Conservation (phyloP, 352 stramenopile species). For the Lagenidium sp. region DNA sequence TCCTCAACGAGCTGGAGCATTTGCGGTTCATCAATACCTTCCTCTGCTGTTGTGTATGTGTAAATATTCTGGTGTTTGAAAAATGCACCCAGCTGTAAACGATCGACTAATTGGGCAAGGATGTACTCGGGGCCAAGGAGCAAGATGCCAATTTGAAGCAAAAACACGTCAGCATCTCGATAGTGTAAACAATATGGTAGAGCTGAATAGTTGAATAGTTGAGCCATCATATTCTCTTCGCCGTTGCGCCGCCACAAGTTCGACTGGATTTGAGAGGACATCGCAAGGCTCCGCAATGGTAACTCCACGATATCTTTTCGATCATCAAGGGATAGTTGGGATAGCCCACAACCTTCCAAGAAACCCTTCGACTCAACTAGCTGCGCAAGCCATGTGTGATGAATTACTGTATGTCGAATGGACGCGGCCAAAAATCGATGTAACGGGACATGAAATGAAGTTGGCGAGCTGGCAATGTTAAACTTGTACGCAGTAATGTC, state of each 20-base stretch:
- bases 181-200: conserved; percentile 85
- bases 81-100: conserved; percentile 65
- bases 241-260: conserved; percentile 83
- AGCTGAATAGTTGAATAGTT: conserved; percentile 87
- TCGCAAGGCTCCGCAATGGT: conserved; percentile 72
- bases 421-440: conserved; percentile 73
- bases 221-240: conserved; percentile 85
- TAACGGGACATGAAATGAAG: conserved; percentile 73
- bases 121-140: conserved; percentile 56
- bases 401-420: conserved; percentile 57
- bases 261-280: conserved; percentile 83
- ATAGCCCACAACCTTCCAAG: conserved; percentile 46
- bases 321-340: conserved; percentile 28
- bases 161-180: conserved; percentile 68
- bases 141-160: conserved; percentile 65
- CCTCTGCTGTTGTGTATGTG: conserved; percentile 44
- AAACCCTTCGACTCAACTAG: conserved; percentile 36
- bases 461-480: conserved; percentile 45
- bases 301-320: conserved; percentile 66
- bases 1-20: conserved; percentile 76
- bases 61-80: too few species aligned
- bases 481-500: conserved; percentile 41
- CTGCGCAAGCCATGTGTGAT: conserved; percentile 38
- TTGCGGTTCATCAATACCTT: conserved; percentile 65
- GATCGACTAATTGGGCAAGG: conserved; percentile 63